Base-by-base conservation (phyloP, 2,329 filamentous ascomycete genomes). In the Colletotrichum chrysophilum region DNA sequence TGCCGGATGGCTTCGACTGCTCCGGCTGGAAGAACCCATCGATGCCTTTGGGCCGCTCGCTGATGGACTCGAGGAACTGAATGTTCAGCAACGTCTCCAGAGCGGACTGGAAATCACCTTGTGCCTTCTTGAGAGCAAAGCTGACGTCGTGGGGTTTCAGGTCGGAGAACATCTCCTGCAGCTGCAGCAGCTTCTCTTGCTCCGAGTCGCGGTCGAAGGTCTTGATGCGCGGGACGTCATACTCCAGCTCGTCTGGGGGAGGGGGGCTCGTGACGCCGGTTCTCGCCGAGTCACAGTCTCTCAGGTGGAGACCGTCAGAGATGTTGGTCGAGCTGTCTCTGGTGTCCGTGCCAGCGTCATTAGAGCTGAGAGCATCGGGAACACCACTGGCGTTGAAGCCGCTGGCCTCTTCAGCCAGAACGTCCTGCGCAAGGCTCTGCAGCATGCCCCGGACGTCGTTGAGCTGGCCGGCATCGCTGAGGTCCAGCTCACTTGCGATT, bases 31-130 rank as follows among this genome's bases (percentile, higher is more conserved):
- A 92, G 81, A 98, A 98, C 0, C 91, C 95, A 74, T 98, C 95
- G n/a, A 98, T 88, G 0, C 96, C 95, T 81, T 94, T 96, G 2
- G 89, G 86, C 2, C 90, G 87, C 70, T 91, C 87, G 1, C 90
- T 90, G 1, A 88, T 89, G 72, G 95, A 91, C 74, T 95, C 92
- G 6, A 98, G 92, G 80, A 93, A 95, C 24, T 94, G 92, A 16
- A 95, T 88, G 78, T 94, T 97, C 36, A 98, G 89, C 14, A 98
- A 87, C 74, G 95, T 92, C 79, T 98, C 95, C 77, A 97, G 92
- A 2, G 95, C 92, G 16, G 88, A 88, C 74, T 93, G 91, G 52
- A 94, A 90, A 78, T 95, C 91, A 1, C 93, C 91, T 13, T 90
- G 88, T 34, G 89, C 91, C 80, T 95, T 94, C 78, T 91, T 91